Evolutionary conservation across 2,329 filamentous ascomycete species (phyloP), one percentile per base, ranked within the genome.

Genomic region (Malbranchea cinnamomea): DNA sequence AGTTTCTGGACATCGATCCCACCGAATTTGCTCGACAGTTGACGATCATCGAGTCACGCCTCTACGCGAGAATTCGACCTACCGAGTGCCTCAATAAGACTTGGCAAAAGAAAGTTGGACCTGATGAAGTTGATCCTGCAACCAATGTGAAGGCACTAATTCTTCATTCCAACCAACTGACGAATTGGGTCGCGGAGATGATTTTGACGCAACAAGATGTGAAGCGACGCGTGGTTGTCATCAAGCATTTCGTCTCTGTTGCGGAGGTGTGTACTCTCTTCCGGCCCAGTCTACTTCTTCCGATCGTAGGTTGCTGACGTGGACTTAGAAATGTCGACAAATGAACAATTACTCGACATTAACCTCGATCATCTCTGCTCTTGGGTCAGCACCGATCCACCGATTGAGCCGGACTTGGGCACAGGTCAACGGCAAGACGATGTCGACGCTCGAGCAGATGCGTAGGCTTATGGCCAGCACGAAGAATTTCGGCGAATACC

Each of bases 171-270:
- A 98, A 98, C 48, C 87, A 95, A 54, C 75, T 98, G 65, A 98
- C 89, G 4, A 98, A 95, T 52, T 98, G 89, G 89, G 89, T 95
- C 29, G 89, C 89, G 17, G 87, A 95, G 55, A 95, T 98, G 89
- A 95, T 98, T 42, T 59, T 98, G 38, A 85, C 79, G 0, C 89
- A 98, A 55, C 71, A 77, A 45, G 89, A 98, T 51, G 81, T 94
- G 38, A 93, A 89, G 63, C 91, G 92, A 55, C 74, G 89, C 44
- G 87, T 95, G 15, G 80, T 92, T 19, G 89, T 98, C 25, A 94
- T 98, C 56, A 95, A 95, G 55, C 89, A 95, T 54, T 98, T 95
- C 59, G 84, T 98, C 36, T 73, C 81, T 21, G 84, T 98, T 37
- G 89, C 89, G 38, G 89, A 98, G 62, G 84, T 92, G 66, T 34